Base-by-base conservation (phyloP, 148 eudicot species). In the Rhododendron simsii region DNA sequence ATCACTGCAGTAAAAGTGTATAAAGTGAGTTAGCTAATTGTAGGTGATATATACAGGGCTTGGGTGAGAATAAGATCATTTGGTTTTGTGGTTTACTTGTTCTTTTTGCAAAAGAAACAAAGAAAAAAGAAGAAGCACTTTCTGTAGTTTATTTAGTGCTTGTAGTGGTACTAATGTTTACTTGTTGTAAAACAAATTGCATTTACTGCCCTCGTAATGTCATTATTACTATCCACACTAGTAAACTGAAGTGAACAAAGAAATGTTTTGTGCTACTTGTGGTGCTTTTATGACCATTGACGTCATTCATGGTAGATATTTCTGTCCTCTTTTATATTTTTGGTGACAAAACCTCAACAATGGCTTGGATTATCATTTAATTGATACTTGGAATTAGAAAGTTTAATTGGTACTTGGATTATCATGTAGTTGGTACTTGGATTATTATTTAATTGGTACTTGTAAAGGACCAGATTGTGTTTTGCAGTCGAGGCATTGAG, bases 401-500 rank as follows among this genome's bases (percentile, higher is more conserved):
- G 28, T 71, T 2, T 18, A 57, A 57, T 4, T 53, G 57, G 5
- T 53, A 15, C 78, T 37, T 33, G 45, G 47, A 37, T 39, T 21
- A 78, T 10, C 75, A 44, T 41, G 53, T 35, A 78, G 3, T 78
- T 78, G 26, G n/a, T 78, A 78, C 41, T 15, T 73, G 78, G 20
- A 15, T 74, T 74, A 16, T 55, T 16, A 55, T 55, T 55, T 55
- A 55, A 55, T 55, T 16, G 1, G 44, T 35, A 30, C 16, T 30
- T 74, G 11, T 74, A 15, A 16, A 74, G 14, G 48, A 75, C 47
- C 48, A 39, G n/a, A 30, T 89, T 81, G 65, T 87, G 75, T 89
- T 45, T 91, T 0, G 91, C 92, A 97, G 99, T 87, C 92, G 61
- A 69, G 86, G 87, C 77, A 93, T 97, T 84, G 98, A 95, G 89